These are phyloP conservation scores for Fusarium lyarnte DNA, from an alignment of 2,329 filamentous ascomycete genomes.

Conservation along the genomic window DNA sequence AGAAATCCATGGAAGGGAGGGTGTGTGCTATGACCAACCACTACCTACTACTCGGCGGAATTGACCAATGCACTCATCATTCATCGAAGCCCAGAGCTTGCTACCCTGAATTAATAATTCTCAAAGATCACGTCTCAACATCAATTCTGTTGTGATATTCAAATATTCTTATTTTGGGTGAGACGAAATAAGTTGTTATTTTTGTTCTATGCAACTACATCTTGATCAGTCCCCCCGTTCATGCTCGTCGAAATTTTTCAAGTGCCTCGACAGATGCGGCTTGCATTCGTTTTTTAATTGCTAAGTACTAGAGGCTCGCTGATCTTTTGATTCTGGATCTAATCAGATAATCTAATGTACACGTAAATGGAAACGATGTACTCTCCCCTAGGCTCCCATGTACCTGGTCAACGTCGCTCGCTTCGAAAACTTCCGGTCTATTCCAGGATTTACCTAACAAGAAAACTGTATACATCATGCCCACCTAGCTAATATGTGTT, in stretches of 20 bases:
- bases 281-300: neutral
- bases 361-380: neutral
- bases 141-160: neutral
- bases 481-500: neutral
- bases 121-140: neutral
- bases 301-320: neutral
- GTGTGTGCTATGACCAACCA: conserved; percentile 33
- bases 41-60: neutral
- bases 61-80: conserved; percentile 8
- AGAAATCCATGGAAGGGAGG: conserved; percentile 11
- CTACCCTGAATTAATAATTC: conserved; percentile 1
- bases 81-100: neutral
- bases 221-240: neutral
- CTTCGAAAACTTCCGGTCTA: neutral
- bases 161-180: neutral
- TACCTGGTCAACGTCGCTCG: neutral
- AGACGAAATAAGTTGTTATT: neutral
- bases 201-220: neutral
- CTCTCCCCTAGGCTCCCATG: neutral
- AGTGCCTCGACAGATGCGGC: neutral
- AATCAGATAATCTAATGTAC: conserved; percentile 30
- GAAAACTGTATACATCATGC: neutral
- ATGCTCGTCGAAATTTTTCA: neutral
- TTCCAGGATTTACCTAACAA: neutral
- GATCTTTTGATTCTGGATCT: conserved; percentile 19